These are phyloP conservation scores for Cardiospermum halicacabum DNA, from an alignment of 345 rosid species.

Conservation along the genomic window DNA sequence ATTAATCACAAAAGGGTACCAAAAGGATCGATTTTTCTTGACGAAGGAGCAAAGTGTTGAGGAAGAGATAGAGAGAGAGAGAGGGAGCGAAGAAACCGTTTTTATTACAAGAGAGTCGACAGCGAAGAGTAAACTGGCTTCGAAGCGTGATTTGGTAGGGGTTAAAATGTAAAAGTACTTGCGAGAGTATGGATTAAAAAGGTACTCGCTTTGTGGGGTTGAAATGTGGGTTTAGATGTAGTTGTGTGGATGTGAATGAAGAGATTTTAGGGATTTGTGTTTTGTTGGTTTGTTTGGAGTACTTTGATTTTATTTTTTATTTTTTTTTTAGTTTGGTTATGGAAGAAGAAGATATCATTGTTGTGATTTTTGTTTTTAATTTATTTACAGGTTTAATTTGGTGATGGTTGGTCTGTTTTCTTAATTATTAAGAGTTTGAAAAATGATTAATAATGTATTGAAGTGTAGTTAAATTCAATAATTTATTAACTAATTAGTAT, in stretches of 20 bases:
- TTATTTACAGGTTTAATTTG: too few species aligned
- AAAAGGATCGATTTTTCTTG: constrained; percentile 46
- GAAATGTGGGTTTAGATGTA: constrained; percentile 18
- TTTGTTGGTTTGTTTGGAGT: too few species aligned
- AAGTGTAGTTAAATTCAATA: too few species aligned
- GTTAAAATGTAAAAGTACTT: neutral
- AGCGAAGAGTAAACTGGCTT: constrained; percentile 23
- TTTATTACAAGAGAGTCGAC: constrained; percentile 20
- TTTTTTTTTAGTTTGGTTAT: neutral
- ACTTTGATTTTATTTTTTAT: neutral
- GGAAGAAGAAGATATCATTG: neutral
- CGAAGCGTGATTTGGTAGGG: constrained; percentile 11
- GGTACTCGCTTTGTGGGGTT: constrained; percentile 13
- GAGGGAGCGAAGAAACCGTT: constrained; percentile 13
- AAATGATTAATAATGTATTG: too few species aligned
- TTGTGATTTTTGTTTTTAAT: too few species aligned
- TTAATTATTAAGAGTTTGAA: too few species aligned
- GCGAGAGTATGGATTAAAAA: neutral
- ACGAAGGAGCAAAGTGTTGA: constrained; percentile 47
- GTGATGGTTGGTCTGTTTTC: too few species aligned
- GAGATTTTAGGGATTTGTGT: constrained; percentile 11
- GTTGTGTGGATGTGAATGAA: constrained; percentile 7
- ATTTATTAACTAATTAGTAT: too few species aligned
- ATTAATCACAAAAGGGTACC: neutral
- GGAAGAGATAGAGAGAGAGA: neutral